Percentiles rank a stretch among this genome's conserved stretches.
These are phyloP conservation scores for Eucommia ulmoides DNA, from an alignment of 257 asterid species.

Conservation along the genomic window DNA sequence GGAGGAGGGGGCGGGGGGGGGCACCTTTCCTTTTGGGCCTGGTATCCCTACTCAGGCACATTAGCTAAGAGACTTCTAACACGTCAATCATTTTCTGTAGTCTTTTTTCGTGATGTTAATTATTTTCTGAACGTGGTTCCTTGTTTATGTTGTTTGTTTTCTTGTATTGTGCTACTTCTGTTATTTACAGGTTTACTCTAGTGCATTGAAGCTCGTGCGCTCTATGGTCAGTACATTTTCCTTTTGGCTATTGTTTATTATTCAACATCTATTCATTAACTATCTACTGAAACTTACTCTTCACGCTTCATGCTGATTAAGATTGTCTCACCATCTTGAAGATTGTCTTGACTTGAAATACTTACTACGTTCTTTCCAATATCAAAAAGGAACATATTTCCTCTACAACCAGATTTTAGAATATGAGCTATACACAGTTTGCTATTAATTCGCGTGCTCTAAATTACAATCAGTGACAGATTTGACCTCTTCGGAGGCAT, in stretches of 20 bases:
- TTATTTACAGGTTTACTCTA: constrained; percentile 66
- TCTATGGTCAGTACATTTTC: constrained; percentile 64
- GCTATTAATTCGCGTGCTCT: too few relatives aligned
- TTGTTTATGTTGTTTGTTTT: constrained; percentile 2
- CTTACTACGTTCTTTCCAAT: too few relatives aligned
- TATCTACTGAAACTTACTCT: neutral
- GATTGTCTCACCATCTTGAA: neutral
- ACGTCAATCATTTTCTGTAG: too few relatives aligned
- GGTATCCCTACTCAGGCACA: too few relatives aligned
- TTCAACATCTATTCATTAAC: neutral
- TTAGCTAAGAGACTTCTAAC: too few relatives aligned
- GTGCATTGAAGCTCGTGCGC: constrained; percentile 97
- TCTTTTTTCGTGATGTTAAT: constrained; percentile 3
- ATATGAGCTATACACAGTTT: too few relatives aligned
- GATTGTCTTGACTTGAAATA: neutral
- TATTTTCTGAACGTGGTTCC: neutral
- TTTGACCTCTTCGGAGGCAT: too few relatives aligned
- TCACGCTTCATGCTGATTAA: constrained; percentile 1
- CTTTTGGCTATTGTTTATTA: constrained; percentile 2
- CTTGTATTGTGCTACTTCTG: constrained; percentile 11
- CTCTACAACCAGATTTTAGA: too few relatives aligned
- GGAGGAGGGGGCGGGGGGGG: too few relatives aligned
- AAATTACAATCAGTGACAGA: too few relatives aligned
- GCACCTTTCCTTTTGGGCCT: too few relatives aligned
- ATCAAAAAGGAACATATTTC: too few relatives aligned